Evolutionary conservation across 2,329 filamentous ascomycete species (phyloP).

Genomic region (Aquanectria penicillioides): DNA sequence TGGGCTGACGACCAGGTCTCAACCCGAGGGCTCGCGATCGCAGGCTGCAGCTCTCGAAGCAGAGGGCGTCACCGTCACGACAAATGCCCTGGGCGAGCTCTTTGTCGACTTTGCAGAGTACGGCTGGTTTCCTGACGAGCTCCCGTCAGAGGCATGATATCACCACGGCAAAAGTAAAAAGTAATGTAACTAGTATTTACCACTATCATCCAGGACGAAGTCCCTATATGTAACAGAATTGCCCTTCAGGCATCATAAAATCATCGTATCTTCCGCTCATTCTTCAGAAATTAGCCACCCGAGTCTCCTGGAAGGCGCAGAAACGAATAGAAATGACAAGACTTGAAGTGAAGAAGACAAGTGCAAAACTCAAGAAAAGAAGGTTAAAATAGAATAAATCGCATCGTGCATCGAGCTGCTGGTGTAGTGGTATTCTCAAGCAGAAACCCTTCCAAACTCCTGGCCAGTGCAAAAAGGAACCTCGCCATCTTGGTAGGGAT

Average conservation of each 20-base stretch:
- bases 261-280: conserved; percentile 43
- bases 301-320: conserved; percentile 14
- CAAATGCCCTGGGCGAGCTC: conserved; percentile 61
- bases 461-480: conserved; percentile 42
- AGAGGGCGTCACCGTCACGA: conserved; percentile 64
- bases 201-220: conserved; percentile 36
- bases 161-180: not conserved
- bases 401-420: conserved; percentile 40
- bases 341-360: conserved; percentile 29
- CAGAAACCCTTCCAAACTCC: conserved; percentile 43
- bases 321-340: conserved; percentile 29
- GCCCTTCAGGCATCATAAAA: conserved; percentile 36
- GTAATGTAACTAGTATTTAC: conserved; percentile 41
- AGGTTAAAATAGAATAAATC: conserved; percentile 27
- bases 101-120: conserved; percentile 60
- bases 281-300: conserved; percentile 32
- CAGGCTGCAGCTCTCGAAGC: conserved; percentile 61
- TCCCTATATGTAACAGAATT: conserved; percentile 39
- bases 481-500: conserved; percentile 31
- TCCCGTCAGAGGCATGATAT: conserved; percentile 57
- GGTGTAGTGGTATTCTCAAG: conserved; percentile 40
- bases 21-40: conserved; percentile 57
- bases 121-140: conserved; percentile 64
- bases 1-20: conserved; percentile 51
- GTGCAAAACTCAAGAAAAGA: conserved; percentile 29